Conservation (phyloP, 257 asterid species). For the Galeopsis tetrahit region DNA sequence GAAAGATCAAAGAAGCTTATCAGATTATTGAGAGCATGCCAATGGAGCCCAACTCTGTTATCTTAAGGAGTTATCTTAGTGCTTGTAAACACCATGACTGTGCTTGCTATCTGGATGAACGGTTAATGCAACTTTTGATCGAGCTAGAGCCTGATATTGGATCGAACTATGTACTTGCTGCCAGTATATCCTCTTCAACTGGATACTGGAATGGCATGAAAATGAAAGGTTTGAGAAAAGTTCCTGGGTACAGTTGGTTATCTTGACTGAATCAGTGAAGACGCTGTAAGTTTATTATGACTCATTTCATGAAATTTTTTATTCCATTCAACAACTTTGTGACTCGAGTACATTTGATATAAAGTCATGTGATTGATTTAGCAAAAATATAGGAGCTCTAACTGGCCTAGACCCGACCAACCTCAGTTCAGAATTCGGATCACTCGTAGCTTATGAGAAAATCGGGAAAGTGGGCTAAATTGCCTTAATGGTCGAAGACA, state of each 20-base stretch:
- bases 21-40: slow-evolving; percentile 59
- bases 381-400: too few species aligned
- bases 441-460: too few species aligned
- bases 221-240: slow-evolving; percentile 56
- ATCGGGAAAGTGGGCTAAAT: too few species aligned
- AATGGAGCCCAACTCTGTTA: slow-evolving; percentile 61
- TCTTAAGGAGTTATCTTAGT: slow-evolving; percentile 69
- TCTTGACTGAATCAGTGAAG: neutral
- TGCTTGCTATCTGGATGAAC: slow-evolving; percentile 40
- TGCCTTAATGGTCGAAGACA: too few species aligned
- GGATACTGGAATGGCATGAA: slow-evolving; percentile 56
- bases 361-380: neutral
- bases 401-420: too few species aligned
- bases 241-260: slow-evolving; percentile 70
- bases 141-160: slow-evolving; percentile 65
- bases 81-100: slow-evolving; percentile 62
- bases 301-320: neutral
- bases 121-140: slow-evolving; percentile 47
- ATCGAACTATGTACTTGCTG: slow-evolving; percentile 73
- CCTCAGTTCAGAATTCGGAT: too few species aligned
- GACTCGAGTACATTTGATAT: too few species aligned
- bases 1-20: slow-evolving; percentile 71
- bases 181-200: slow-evolving; percentile 38
- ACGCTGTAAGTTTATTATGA: neutral
- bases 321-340: too few species aligned